Conservation (phyloP, 2,329 filamentous ascomycete genomes). For the Pseudogymnoascus verrucosus region DNA sequence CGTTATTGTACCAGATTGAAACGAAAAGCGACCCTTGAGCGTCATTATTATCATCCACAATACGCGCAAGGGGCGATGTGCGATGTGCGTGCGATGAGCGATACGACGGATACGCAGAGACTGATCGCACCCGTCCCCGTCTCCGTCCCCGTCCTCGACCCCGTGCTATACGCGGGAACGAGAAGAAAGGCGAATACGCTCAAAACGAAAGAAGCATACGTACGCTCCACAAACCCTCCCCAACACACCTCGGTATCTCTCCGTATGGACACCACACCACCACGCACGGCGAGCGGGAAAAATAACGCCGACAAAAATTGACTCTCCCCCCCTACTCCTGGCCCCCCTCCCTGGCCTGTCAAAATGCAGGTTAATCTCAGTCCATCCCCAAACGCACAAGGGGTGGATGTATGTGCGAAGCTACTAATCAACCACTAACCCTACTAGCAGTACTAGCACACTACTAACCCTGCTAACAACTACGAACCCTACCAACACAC, state of each 20-base stretch:
- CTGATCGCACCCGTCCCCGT: background rate
- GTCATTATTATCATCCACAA: constrained; percentile 1
- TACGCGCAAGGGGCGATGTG: background rate
- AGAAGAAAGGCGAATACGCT: background rate
- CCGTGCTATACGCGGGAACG: background rate
- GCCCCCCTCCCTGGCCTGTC: background rate
- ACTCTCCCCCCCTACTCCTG: background rate
- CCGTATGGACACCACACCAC: background rate
- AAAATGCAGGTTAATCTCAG: constrained; percentile 8
- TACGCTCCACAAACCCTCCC: background rate
- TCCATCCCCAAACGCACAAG: background rate
- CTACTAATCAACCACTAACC: background rate
- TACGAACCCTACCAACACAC: background rate
- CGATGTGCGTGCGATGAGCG: background rate
- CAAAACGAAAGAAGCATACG: background rate
- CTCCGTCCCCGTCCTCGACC: too few relatives aligned
- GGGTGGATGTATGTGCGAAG: background rate
- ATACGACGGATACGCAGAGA: background rate
- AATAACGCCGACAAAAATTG: constrained; percentile 3
- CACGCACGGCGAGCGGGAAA: background rate
- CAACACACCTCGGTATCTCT: background rate
- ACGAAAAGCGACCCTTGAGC: background rate
- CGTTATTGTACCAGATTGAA: background rate
- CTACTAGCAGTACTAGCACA: too few relatives aligned
- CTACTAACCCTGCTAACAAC: background rate